Evolutionary conservation across 371 early-diverging fungal species (phyloP), one percentile per base, ranked within the genome.

Genomic region (Mortierella sp.): DNA sequence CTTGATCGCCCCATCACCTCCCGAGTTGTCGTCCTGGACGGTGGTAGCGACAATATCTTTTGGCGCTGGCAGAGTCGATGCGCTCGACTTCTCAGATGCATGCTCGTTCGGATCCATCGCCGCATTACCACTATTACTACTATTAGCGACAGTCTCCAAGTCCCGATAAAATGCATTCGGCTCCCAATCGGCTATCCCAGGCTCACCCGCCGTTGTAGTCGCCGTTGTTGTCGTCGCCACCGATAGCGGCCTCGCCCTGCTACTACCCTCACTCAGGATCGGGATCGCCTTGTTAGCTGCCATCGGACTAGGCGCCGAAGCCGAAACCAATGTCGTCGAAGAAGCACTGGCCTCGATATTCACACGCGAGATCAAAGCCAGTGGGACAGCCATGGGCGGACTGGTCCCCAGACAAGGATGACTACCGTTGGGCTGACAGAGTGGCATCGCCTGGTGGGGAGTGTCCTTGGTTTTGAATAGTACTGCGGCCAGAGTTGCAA

Each of bases 331-430:
- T 8, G 72, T 72, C 5, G 77, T 75, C 24, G 75, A 73, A 13
- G 81, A 72, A 14, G 51, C 57, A 24, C 61, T 64, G 21, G 77
- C 61, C 19, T 81, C 77, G 26, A 74, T 73, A 57, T 81, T 51
- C 21, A 70, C 57, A 50, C 54, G 51, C 11, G 73, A 16, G 10
- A 71, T 46, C 44, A 50, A 5, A 6, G 50, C 44, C 14, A 69
- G 34, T 0, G 61, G 61, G 5, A 64, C 14, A 0, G 57, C 26
- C 16, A 57, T 73, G 0, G 48, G 48, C 19, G 72, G 61, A 75
- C 61, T 73, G 44, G 67, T 4, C 51, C 64, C 67, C 14, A 80
- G 54, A 28, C 59, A 44, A 24, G 31, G 57, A n/a, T 59, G 74
- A 40, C 34, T 61, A 9, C 76, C 72, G 26, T 55, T 75, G 4